Evolutionary conservation across 805 yeast species (phyloP), one percentile per base, ranked within the genome.

Genomic region (Kuraishia capsulata): DNA sequence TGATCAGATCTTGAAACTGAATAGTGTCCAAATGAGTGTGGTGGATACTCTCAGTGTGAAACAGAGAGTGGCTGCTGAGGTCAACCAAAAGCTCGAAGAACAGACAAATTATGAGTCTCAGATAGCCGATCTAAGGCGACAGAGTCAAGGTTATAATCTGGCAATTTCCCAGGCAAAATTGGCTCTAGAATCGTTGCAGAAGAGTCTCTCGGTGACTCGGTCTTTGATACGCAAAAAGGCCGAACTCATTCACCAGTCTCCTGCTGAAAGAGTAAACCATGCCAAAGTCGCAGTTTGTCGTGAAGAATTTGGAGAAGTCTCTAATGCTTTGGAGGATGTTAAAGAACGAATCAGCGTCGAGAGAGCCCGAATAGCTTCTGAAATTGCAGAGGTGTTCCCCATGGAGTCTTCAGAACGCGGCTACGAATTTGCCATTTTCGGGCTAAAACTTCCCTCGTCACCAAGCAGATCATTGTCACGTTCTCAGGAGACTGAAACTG

Each of bases 1-100:
- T 44, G 71, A 65, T 39, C 62, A 60, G 20, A 53, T 64, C 10
- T 63, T 67, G 69, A 65, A 64, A 37, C 38, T 67, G 41, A 63
- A 63, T 36, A 64, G 64, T 23, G 44, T 62, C 11, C 60, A 62
- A 13, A 42, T 53, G 14, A 61, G 66, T 37, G 53, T 64, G 9
- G 51, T 54, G 23, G 72, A 67, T 37, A 38, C 63, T 8, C 16
- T 49, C 4, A 21, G 40, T 11, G n/a, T 25, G 29, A 40, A 37
- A 11, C 25, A 33, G 6, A 26, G 32, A 26, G 36, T 19, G 23
- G 34, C 25, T 9, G 21, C 14, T 17, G 30, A 40, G 4, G 46
- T 50, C 8, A 53, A 49, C 19, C n/a, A 17, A 20, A 13, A 14
- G 36, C 14, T 21, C 20, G 23, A 14, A 17, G n/a, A 11, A 31